phyloP scores from a whole-genome alignment of 495 filamentous ascomycete species.

The Penicillium psychrofluorescens region DNA sequence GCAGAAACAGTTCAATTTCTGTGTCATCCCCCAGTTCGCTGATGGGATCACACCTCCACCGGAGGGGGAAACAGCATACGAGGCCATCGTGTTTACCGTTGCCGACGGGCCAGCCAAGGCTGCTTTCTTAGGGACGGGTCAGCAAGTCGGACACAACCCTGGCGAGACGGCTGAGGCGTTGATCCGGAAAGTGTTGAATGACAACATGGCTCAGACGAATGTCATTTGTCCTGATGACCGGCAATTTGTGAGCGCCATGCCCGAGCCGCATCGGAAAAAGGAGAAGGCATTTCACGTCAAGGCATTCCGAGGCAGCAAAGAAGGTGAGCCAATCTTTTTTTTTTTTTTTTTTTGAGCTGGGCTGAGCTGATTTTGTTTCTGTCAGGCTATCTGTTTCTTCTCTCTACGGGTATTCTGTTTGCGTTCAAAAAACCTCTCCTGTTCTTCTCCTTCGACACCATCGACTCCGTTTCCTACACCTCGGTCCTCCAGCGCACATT shows the following conservation, averaged over 20 bases:
- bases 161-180: slow-evolving; percentile 58
- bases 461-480: slow-evolving; percentile 81
- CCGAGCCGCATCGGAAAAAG: slow-evolving; percentile 78
- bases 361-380: background rate
- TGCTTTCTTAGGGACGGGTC: slow-evolving; percentile 29
- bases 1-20: slow-evolving; percentile 81
- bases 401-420: slow-evolving; percentile 81
- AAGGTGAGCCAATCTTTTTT: slow-evolving; percentile 42
- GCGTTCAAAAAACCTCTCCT: slow-evolving; percentile 92
- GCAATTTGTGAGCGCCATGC: slow-evolving; percentile 69
- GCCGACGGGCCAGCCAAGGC: slow-evolving; percentile 62
- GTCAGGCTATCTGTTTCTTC: slow-evolving; percentile 79
- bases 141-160: slow-evolving; percentile 35
- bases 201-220: slow-evolving; percentile 45
- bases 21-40: slow-evolving; percentile 62
- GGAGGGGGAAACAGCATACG: slow-evolving; percentile 33
- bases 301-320: slow-evolving; percentile 87
- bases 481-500: slow-evolving; percentile 88
- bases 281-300: slow-evolving; percentile 92
- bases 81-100: slow-evolving; percentile 82
- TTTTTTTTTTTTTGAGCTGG: too few relatives aligned
- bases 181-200: slow-evolving; percentile 55
- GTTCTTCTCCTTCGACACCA: slow-evolving; percentile 72
- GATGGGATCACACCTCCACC: slow-evolving; percentile 47
- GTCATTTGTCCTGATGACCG: slow-evolving; percentile 64